phyloP scores from a whole-genome alignment of 768 basidiomycete genomes.

The Hygrocybe coccinea region DNA sequence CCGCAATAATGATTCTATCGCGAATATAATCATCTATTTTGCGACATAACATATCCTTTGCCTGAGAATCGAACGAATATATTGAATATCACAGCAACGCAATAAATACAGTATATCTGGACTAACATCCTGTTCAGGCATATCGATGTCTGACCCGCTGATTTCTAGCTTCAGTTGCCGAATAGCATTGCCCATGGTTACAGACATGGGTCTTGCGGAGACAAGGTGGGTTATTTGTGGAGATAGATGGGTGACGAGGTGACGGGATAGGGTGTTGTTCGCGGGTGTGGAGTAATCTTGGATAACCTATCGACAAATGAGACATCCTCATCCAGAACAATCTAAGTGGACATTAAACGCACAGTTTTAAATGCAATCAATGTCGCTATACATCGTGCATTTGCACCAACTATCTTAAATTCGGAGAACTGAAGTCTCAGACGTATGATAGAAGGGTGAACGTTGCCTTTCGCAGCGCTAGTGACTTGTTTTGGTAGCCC shows the following conservation, averaged over 20 bases:
- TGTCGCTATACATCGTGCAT: conserved; percentile 92
- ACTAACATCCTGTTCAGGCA: conserved; percentile 88
- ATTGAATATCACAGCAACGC: conserved; percentile 8
- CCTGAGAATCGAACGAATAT: conserved; percentile 42
- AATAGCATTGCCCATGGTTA: conserved; percentile 92
- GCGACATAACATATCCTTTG: conserved; percentile 75
- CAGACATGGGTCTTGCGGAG: conserved; percentile 82
- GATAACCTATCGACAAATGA: conserved; percentile 58
- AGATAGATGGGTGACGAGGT: conserved; percentile 87
- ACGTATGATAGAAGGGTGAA: conserved; percentile 84
- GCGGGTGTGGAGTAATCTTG: conserved; percentile 85
- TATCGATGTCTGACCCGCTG: conserved; percentile 84
- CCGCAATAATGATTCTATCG: conserved; percentile 89
- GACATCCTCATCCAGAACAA: neutral
- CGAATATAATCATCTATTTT: conserved; percentile 92
- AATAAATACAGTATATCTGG: neutral
- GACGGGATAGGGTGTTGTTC: conserved; percentile 81
- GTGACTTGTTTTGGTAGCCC: conserved; percentile 60
- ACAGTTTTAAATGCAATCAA: conserved; percentile 90
- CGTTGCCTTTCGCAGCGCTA: conserved; percentile 66
- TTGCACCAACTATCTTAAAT: conserved; percentile 90
- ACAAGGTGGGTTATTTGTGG: conserved; percentile 91
- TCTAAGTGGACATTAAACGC: conserved; percentile 25
- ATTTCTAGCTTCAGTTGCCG: conserved; percentile 94
- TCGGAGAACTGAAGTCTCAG: conserved; percentile 87